These are phyloP conservation scores for Phytophthora pseudosyringae DNA, from an alignment of 352 stramenopile species.

Conservation along the genomic window DNA sequence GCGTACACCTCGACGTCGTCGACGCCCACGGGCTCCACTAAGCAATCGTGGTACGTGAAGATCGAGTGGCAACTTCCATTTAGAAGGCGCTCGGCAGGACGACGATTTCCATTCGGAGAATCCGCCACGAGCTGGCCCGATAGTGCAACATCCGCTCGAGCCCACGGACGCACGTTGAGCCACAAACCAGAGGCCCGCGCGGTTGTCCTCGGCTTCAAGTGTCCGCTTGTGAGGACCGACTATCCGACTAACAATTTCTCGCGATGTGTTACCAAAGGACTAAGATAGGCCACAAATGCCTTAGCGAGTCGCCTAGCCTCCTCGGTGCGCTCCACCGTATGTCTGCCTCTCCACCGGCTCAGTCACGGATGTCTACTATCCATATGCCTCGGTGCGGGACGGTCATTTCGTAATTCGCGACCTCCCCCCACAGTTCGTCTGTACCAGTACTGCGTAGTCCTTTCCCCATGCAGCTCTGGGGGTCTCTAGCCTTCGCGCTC, in stretches of 20 bases:
- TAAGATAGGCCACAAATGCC: slow-evolving; percentile 34
- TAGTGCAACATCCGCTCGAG: slow-evolving; percentile 6
- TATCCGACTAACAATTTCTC: slow-evolving; percentile 27
- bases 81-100: not conserved
- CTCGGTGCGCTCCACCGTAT: slow-evolving; percentile 24
- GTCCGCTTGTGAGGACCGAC: slow-evolving; percentile 29
- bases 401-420: slow-evolving; percentile 28
- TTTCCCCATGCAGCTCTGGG: slow-evolving; percentile 26
- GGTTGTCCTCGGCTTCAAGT: slow-evolving; percentile 11
- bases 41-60: no score
- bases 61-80: slow-evolving; percentile 14
- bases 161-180: slow-evolving; percentile 1
- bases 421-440: slow-evolving; percentile 4
- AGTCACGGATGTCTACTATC: slow-evolving; percentile 6
- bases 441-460: not conserved
- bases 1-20: no score
- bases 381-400: not conserved
- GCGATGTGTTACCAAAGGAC: slow-evolving; percentile 31
- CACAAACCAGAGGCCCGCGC: slow-evolving; percentile 15
- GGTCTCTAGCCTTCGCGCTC: slow-evolving; percentile 19
- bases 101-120: not conserved
- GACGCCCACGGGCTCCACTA: no score
- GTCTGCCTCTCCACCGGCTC: slow-evolving; percentile 29
- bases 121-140: not conserved
- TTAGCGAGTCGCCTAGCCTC: slow-evolving; percentile 17